Evolutionary conservation across 2,329 filamentous ascomycete genomes (phyloP).

Genomic region (Cordyceps militaris): DNA sequence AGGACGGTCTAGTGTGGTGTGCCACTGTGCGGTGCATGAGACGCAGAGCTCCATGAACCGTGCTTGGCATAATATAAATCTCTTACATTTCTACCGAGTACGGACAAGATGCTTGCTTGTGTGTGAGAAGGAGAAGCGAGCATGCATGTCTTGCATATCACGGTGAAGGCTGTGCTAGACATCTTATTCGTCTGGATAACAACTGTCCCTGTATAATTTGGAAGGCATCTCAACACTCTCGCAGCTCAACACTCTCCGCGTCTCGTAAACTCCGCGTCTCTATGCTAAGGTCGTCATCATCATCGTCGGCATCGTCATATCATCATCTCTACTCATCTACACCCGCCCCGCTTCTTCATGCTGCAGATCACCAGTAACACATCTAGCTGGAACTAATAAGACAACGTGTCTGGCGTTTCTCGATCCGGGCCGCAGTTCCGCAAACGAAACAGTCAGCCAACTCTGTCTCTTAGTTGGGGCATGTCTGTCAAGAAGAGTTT

Average conservation of each 20-base stretch:
- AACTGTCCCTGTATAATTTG: not conserved
- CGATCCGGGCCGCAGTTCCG: not conserved
- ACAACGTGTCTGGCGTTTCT: not conserved
- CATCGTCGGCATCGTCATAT: not conserved
- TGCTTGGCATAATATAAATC: constrained; percentile 9
- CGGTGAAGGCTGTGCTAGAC: not conserved
- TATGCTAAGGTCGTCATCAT: not conserved
- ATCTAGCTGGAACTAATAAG: too few relatives aligned
- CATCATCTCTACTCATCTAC: not conserved
- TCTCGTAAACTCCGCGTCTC: not conserved
- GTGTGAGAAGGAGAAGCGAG: not conserved
- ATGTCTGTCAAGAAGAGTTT: not conserved
- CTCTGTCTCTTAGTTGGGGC: constrained; percentile 16
- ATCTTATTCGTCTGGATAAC: not conserved
- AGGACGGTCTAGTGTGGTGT: not conserved
- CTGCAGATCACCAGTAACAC: not conserved
- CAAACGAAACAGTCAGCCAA: not conserved
- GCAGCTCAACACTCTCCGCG: not conserved
- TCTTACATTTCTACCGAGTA: constrained; percentile 14
- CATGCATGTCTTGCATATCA: not conserved
- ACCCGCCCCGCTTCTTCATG: too few relatives aligned
- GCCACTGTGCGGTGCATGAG: not conserved
- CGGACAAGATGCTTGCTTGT: not conserved
- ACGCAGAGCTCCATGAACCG: not conserved
- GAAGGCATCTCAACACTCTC: not conserved